A percentile compares a stretch with the other conserved stretches of the same genome.
These are phyloP conservation scores for Barnettozyma salicaria DNA, from an alignment of 805 yeast genomes.

Conservation along the genomic window DNA sequence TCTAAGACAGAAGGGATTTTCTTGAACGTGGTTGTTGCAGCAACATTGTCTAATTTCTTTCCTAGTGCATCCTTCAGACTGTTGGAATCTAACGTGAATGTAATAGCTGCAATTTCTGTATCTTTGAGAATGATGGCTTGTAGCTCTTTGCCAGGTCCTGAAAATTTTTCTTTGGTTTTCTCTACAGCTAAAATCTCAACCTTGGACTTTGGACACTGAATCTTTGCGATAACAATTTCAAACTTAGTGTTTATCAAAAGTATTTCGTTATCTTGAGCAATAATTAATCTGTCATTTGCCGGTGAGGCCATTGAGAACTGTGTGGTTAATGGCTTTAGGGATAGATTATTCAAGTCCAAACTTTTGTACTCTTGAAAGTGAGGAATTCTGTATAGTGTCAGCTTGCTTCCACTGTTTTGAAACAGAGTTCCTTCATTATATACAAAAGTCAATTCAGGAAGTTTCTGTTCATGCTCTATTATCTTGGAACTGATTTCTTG, in stretches of 20 bases:
- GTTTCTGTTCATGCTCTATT: conserved; percentile 13
- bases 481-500: conserved; percentile 24
- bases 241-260: conserved; percentile 34
- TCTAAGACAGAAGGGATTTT: conserved; percentile 27
- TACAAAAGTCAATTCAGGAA: conserved; percentile 12
- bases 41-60: conserved; percentile 35
- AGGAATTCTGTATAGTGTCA: conserved; percentile 21
- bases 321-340: conserved; percentile 2
- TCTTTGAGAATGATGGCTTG: conserved; percentile 20
- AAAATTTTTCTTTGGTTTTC: conserved; percentile 7
- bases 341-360: conserved; percentile 6
- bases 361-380: conserved; percentile 19
- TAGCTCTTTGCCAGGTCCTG: conserved; percentile 9
- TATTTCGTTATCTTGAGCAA: conserved; percentile 23
- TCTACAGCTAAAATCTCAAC: conserved; percentile 14
- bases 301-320: conserved; percentile 22
- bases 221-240: conserved; percentile 21
- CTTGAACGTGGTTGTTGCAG: conserved; percentile 13
- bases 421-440: conserved; percentile 20
- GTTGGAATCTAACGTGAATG: conserved; percentile 59
- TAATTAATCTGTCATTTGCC: conserved; percentile 22
- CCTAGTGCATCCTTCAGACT: conserved; percentile 66
- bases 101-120: conserved; percentile 25
- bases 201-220: conserved; percentile 15
- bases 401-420: conserved; percentile 15